A percentile compares a stretch with the other conserved stretches of the same genome.
Conservation (phyloP, 768 basidiomycete species). For the Tulasnella sp. region DNA sequence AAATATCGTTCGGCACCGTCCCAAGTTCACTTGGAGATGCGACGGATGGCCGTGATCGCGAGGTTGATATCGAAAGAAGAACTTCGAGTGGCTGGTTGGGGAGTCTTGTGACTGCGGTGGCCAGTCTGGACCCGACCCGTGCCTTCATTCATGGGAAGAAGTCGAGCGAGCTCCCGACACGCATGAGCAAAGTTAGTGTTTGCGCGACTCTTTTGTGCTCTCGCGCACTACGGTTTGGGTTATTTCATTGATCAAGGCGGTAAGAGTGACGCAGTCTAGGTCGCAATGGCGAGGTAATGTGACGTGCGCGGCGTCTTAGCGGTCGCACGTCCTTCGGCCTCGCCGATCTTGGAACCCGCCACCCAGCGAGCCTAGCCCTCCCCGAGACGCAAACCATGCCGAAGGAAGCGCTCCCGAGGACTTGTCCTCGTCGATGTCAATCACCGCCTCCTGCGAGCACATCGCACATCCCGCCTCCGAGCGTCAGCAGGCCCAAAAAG, state of each 20-base stretch:
- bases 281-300: conserved; percentile 1
- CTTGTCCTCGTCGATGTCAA: not conserved
- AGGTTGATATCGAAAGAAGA: not conserved
- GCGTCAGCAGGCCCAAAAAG: conserved; percentile 9
- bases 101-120: not conserved
- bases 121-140: not conserved
- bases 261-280: conserved; percentile 6
- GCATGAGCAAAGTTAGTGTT: not conserved
- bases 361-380: not conserved
- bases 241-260: not conserved
- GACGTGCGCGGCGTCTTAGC: conserved; percentile 1
- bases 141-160: conserved; percentile 11
- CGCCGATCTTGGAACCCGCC: not conserved
- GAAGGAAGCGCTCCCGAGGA: not conserved
- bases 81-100: conserved; percentile 1
- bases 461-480: conserved; percentile 6
- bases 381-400: not conserved
- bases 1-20: not conserved
- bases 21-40: not conserved
- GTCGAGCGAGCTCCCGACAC: not conserved
- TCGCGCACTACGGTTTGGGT: not conserved
- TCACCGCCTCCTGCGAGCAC: conserved; percentile 1
- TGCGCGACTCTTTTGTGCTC: not conserved
- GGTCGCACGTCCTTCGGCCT: not conserved
- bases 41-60: not conserved